phyloP scores from a whole-genome alignment of 1,284 basidiomycete genomes.

The Papiliotrema laurentii region DNA sequence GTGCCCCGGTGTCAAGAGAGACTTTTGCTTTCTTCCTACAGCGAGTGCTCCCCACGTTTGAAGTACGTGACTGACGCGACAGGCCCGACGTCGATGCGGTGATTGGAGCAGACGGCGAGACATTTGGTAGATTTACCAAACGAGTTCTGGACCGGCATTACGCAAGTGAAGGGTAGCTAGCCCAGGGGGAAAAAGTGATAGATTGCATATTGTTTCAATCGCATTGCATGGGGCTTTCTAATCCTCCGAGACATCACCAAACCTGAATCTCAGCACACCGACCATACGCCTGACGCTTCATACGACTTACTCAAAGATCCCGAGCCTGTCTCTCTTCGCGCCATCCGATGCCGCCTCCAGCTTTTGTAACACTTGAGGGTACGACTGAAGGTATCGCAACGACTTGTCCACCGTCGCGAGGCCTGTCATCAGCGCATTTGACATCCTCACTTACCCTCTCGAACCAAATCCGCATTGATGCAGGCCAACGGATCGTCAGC shows the following conservation, averaged over 20 bases:
- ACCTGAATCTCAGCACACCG: slow-evolving; percentile 5
- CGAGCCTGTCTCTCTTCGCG: slow-evolving; percentile 70
- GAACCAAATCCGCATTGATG: slow-evolving; percentile 74
- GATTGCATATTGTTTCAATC: no score
- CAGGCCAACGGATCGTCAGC: slow-evolving; percentile 66
- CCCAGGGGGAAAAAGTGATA: no score
- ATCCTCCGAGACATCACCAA: slow-evolving; percentile 28
- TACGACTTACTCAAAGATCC: slow-evolving; percentile 65
- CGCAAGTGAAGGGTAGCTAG: no score
- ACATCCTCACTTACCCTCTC: slow-evolving; percentile 36
- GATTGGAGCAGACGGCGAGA: slow-evolving; percentile 59
- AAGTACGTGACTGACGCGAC: background rate
- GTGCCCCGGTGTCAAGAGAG: slow-evolving; percentile 56
- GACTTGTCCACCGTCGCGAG: slow-evolving; percentile 73
- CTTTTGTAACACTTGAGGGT: slow-evolving; percentile 65
- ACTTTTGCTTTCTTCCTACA: slow-evolving; percentile 87
- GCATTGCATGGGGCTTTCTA: slow-evolving; percentile 3
- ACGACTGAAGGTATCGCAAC: slow-evolving; percentile 66
- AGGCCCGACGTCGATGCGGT: slow-evolving; percentile 70
- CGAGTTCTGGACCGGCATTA: slow-evolving; percentile 77
- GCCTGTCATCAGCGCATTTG: slow-evolving; percentile 47
- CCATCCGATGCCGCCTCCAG: slow-evolving; percentile 59
- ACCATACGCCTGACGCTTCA: background rate
- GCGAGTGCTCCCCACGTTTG: slow-evolving; percentile 18
- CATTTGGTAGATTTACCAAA: slow-evolving; percentile 85